Evolutionary conservation across 2,329 filamentous ascomycete genomes (phyloP).

Genomic region (Claviceps arundinis): DNA sequence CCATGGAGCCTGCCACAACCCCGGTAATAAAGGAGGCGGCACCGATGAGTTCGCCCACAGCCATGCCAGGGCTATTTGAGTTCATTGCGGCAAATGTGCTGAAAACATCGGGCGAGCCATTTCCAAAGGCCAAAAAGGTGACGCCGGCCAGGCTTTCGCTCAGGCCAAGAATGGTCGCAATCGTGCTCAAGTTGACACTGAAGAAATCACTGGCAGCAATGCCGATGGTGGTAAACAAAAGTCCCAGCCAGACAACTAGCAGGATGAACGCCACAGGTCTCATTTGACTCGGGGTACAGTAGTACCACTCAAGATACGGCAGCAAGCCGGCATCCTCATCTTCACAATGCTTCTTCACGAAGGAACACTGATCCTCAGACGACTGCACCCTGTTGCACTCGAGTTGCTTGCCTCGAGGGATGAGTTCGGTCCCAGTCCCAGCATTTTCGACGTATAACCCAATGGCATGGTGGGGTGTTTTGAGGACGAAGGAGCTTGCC

Average conservation of each 20-base stretch:
- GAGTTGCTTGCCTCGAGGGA: slow-evolving; percentile 16
- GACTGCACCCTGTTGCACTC: slow-evolving; percentile 72
- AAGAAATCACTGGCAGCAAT: slow-evolving; percentile 98
- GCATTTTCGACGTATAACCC: neutral
- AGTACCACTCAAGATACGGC: slow-evolving; percentile 82
- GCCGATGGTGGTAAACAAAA: slow-evolving; percentile 92
- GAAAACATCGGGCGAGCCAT: slow-evolving; percentile 96
- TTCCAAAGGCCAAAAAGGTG: slow-evolving; percentile 91
- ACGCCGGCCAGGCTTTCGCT: slow-evolving; percentile 95
- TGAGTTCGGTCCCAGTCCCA: slow-evolving; percentile 8
- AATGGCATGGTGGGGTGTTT: slow-evolving; percentile 3
- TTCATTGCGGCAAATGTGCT: slow-evolving; percentile 97
- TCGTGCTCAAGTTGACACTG: slow-evolving; percentile 90
- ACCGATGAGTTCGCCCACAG: slow-evolving; percentile 86
- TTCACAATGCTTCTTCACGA: slow-evolving; percentile 66
- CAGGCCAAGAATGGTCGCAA: slow-evolving; percentile 76
- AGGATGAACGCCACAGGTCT: slow-evolving; percentile 69
- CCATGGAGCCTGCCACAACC: slow-evolving; percentile 95
- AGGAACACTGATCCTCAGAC: slow-evolving; percentile 71
- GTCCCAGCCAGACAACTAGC: slow-evolving; percentile 67
- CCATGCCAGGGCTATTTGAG: slow-evolving; percentile 92
- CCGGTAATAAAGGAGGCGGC: slow-evolving; percentile 93
- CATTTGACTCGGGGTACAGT: slow-evolving; percentile 57
- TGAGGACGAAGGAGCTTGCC: slow-evolving; percentile 28
- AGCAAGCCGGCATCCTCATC: slow-evolving; percentile 85